Evolutionary conservation across 1,284 basidiomycete genomes (phyloP).

Genomic region (Phellopilus nigrolimitatus): DNA sequence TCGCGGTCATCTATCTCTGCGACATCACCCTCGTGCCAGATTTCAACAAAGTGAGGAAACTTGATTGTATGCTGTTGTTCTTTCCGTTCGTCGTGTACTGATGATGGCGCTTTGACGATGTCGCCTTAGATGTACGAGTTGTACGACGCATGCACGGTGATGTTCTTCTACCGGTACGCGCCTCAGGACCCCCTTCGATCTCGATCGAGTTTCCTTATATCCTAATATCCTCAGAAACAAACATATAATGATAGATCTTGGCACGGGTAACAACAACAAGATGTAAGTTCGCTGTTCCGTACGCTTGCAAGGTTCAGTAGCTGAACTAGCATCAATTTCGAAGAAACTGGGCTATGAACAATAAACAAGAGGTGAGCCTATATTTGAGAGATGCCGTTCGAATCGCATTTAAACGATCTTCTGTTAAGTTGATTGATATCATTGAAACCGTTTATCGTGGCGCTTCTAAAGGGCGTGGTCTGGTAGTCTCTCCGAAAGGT

Average conservation of each 20-base stretch:
- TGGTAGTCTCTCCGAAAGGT: conserved; percentile 97
- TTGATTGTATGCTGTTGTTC: conserved; percentile 25
- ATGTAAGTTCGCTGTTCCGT: conserved; percentile 55
- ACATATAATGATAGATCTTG: conserved; percentile 99
- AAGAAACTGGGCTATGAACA: conserved; percentile 96
- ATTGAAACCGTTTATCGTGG: conserved; percentile 98
- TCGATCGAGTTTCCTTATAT: conserved; percentile 1
- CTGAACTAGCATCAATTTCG: conserved; percentile 6
- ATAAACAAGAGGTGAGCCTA: conserved; percentile 83
- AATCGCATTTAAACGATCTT: conserved; percentile 5
- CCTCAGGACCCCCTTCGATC: conserved; percentile 2
- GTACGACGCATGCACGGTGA: conserved; percentile 93
- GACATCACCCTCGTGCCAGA: conserved; percentile 98
- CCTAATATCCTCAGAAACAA: conserved; percentile 67
- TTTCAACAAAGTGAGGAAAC: conserved; percentile 85
- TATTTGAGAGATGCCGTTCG: not conserved
- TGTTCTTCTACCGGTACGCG: conserved; percentile 93
- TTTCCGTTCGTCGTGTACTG: conserved; percentile 19
- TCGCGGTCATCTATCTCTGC: conserved; percentile 92
- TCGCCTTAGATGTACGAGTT: conserved; percentile 82
- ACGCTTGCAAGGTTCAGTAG: conserved; percentile 5
- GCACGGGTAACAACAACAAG: conserved; percentile 99
- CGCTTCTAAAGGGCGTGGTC: conserved; percentile 95
- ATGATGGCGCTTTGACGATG: conserved; percentile 1
- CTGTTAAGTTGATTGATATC: conserved; percentile 85